A percentile compares a stretch with the other conserved stretches of the same genome.
Evolutionary conservation across 371 early-diverging fungal genomes (phyloP).

Genomic region (Phascolomyces articulosus): DNA sequence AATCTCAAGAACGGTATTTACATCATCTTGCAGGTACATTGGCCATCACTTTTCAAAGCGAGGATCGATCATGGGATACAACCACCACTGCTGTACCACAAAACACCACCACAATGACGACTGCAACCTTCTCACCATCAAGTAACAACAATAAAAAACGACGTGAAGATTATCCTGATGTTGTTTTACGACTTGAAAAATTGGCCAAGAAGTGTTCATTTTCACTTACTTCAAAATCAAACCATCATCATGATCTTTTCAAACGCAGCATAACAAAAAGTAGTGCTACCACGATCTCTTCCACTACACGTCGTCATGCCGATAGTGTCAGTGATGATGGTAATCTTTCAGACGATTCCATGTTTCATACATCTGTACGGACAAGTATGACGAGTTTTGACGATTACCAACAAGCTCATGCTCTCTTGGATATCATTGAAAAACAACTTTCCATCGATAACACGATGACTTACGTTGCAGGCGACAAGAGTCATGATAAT

Average conservation of each 20-base stretch:
- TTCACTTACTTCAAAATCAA: neutral
- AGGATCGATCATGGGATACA: neutral
- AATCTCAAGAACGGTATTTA: slow-evolving; percentile 14
- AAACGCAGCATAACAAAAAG: neutral
- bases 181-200: neutral
- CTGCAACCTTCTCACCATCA: neutral
- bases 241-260: neutral
- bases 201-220: neutral
- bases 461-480: neutral
- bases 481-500: neutral
- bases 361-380: slow-evolving; percentile 19
- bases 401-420: slow-evolving; percentile 7
- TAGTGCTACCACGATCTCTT: too few relatives aligned
- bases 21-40: slow-evolving; percentile 28
- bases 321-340: slow-evolving; percentile 20
- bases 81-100: neutral
- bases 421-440: neutral
- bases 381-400: slow-evolving; percentile 24
- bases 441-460: neutral
- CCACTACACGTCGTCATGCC: neutral
- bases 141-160: neutral
- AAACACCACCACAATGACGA: neutral
- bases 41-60: slow-evolving; percentile 3
- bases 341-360: slow-evolving; percentile 20
- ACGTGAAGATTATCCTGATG: neutral